A percentile compares a stretch with the other conserved stretches of the same genome.
Conservation (phyloP, 768 basidiomycete genomes). For the Mycena vulgaris region DNA sequence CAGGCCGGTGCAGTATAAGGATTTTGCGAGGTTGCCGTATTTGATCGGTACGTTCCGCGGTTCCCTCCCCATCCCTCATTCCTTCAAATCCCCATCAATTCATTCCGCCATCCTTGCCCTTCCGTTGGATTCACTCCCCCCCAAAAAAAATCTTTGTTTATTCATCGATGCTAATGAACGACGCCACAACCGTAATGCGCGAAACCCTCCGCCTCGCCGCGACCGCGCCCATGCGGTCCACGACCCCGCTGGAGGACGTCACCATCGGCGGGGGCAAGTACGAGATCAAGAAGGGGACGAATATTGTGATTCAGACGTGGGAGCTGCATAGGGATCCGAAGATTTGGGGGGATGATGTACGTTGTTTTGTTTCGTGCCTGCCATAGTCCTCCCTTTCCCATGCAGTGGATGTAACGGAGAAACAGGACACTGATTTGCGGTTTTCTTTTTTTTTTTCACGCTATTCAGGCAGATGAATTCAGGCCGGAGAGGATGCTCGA, state of each 20-base stretch:
- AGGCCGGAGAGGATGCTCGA: conserved; percentile 64
- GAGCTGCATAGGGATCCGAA: conserved; percentile 55
- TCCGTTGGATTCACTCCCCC: too few relatives aligned
- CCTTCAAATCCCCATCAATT: too few relatives aligned
- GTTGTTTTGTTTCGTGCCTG: conserved; percentile 25
- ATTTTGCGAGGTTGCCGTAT: conserved; percentile 60
- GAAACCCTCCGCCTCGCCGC: conserved; percentile 56
- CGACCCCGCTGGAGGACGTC: conserved; percentile 53
- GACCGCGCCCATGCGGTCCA: conserved; percentile 52
- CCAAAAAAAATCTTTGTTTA: too few relatives aligned
- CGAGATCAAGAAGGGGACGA: conserved; percentile 48
- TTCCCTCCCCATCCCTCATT: too few relatives aligned
- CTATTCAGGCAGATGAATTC: conserved; percentile 57
- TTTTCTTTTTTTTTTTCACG: too few relatives aligned
- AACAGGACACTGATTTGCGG: too few relatives aligned
- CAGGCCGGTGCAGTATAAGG: conserved; percentile 52
- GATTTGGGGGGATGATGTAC: conserved; percentile 66
- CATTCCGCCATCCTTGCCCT: too few relatives aligned
- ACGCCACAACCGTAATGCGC: conserved; percentile 50
- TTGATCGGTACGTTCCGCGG: conserved; percentile 52
- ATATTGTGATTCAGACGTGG: conserved; percentile 45
- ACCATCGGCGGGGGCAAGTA: conserved; percentile 58
- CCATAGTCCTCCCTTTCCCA: not conserved
- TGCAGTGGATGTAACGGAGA: too few relatives aligned
- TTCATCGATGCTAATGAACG: not conserved